These are phyloP conservation scores for Gracilaria gracilis DNA, from an alignment of 23 red algal species.

Conservation along the genomic window DNA sequence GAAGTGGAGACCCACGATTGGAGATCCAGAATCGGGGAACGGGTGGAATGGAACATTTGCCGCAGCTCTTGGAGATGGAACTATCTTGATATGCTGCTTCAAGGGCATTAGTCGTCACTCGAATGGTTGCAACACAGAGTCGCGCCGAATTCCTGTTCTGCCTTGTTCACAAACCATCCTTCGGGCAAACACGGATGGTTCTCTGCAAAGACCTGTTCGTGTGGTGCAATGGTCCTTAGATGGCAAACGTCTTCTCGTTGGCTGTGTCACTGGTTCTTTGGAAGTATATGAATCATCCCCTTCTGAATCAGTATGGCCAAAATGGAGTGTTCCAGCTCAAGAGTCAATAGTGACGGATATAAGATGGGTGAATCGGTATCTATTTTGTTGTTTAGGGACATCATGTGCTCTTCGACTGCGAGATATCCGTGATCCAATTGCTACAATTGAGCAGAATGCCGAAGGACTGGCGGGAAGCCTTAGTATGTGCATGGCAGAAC, in stretches of 20 bases:
- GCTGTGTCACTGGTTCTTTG: slow-evolving; percentile 35
- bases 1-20: slow-evolving; percentile 43
- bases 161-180: slow-evolving; percentile 20
- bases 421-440: slow-evolving; percentile 62
- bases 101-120: not conserved
- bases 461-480: slow-evolving; percentile 54
- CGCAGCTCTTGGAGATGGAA: slow-evolving; percentile 54
- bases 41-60: slow-evolving; percentile 46
- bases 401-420: slow-evolving; percentile 62
- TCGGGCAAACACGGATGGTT: not conserved
- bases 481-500: slow-evolving; percentile 47
- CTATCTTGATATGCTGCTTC: slow-evolving; percentile 36
- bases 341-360: slow-evolving; percentile 60
- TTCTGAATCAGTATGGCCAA: slow-evolving; percentile 38
- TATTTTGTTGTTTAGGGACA: slow-evolving; percentile 46
- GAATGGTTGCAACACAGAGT: not conserved
- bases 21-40: not conserved
- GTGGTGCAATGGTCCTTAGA: slow-evolving; percentile 69
- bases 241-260: slow-evolving; percentile 44
- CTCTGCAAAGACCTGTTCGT: slow-evolving; percentile 22
- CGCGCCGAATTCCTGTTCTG: not conserved
- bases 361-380: slow-evolving; percentile 49
- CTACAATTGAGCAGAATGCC: slow-evolving; percentile 60
- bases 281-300: slow-evolving; percentile 61
- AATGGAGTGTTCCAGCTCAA: slow-evolving; percentile 64